Percentiles rank a stretch among this genome's conserved stretches.
These are phyloP conservation scores for Sclerotinia glacialis DNA, from an alignment of 2,329 filamentous ascomycete species.

Conservation along the genomic window DNA sequence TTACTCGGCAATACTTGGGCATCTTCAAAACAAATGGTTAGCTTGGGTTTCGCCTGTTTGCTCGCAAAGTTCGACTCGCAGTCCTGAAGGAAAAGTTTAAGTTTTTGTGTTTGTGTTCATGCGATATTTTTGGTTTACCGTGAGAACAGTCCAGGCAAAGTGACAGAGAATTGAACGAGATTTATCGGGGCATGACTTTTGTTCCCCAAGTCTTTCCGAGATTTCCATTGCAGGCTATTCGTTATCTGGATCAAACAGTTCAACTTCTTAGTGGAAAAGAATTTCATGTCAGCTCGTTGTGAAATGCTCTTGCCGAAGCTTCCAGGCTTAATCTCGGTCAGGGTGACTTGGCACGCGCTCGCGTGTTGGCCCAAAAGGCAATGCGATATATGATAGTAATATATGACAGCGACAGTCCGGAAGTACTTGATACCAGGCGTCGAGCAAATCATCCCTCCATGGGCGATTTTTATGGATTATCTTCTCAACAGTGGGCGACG, in stretches of 20 bases:
- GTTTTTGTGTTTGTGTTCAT: slow-evolving; percentile 1
- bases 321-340: background rate
- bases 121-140: background rate
- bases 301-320: background rate
- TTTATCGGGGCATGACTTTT: background rate
- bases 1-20: background rate
- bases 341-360: background rate
- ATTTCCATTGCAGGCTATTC: background rate
- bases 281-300: background rate
- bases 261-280: background rate
- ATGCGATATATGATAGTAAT: background rate
- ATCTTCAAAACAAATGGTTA: slow-evolving; percentile 2
- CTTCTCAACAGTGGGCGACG: background rate
- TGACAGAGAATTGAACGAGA: background rate
- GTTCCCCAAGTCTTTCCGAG: background rate
- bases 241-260: background rate
- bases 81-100: background rate
- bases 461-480: background rate
- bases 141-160: background rate
- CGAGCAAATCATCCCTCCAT: background rate
- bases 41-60: background rate
- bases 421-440: background rate
- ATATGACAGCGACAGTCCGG: background rate
- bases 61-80: background rate
- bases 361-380: background rate